These are phyloP conservation scores for Solanum clarkiae DNA, from an alignment of 257 asterid genomes.

Conservation along the genomic window DNA sequence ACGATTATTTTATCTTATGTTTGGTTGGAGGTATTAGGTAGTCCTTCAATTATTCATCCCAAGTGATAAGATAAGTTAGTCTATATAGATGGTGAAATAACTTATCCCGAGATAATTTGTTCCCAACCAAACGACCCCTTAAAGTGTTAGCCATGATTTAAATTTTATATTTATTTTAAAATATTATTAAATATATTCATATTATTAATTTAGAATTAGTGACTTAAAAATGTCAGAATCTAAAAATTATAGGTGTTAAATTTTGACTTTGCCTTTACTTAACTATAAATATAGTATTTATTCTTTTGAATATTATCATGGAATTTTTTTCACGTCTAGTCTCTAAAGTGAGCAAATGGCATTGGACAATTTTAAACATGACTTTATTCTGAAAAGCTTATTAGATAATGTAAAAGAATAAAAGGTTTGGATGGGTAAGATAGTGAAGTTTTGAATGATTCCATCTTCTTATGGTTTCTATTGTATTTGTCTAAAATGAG, in stretches of 20 bases:
- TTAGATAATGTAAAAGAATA: background rate
- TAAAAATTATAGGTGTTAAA: background rate
- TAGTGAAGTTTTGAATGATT: background rate
- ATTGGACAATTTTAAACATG: background rate
- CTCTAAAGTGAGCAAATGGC: background rate
- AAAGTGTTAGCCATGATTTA: too few species aligned
- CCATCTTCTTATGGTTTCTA: background rate
- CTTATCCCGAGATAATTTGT: too few species aligned
- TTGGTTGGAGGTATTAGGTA: too few species aligned
- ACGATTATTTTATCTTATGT: too few species aligned
- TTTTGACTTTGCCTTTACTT: background rate
- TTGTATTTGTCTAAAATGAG: background rate
- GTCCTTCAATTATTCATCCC: too few species aligned
- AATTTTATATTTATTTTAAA: background rate
- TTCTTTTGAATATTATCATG: background rate
- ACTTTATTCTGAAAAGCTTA: background rate
- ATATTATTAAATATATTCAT: background rate
- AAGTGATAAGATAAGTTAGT: too few species aligned
- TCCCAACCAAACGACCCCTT: too few species aligned
- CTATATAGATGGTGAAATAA: too few species aligned
- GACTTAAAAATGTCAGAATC: background rate
- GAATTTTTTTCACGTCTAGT: background rate
- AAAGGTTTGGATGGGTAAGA: background rate
- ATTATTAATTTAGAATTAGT: background rate
- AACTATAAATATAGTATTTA: background rate